A percentile compares a stretch with the other conserved stretches of the same genome.
phyloP scores from a whole-genome alignment of 2,329 filamentous ascomycete species.

The Colletotrichum gloeosporioides region DNA sequence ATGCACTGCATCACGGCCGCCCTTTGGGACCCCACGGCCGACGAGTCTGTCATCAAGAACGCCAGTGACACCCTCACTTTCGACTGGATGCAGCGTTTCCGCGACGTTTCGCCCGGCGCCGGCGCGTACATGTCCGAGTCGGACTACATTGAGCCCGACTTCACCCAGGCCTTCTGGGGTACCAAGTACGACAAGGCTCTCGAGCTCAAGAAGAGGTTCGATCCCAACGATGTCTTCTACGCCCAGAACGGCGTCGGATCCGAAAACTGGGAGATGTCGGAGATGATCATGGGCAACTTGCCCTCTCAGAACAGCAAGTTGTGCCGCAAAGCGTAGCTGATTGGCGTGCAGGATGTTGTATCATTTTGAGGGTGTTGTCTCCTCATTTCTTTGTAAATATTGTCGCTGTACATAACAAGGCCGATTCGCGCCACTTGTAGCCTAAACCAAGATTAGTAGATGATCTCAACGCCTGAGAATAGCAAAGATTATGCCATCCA shows the following conservation, averaged over 20 bases:
- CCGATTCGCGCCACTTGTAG: background rate
- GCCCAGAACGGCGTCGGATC: constrained; percentile 22
- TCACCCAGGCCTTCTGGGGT: constrained; percentile 25
- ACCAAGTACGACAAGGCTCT: constrained; percentile 19
- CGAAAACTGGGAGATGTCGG: constrained; percentile 22
- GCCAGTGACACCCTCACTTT: constrained; percentile 32
- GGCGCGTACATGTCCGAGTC: constrained; percentile 28
- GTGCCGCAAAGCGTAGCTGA: constrained; percentile 13
- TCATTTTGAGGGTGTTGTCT: background rate
- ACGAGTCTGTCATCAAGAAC: constrained; percentile 32
- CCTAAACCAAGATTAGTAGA: background rate
- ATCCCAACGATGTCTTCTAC: constrained; percentile 23
- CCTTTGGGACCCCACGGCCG: constrained; percentile 33
- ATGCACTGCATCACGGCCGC: constrained; percentile 37
- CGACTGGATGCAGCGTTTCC: constrained; percentile 39
- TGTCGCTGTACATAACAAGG: background rate
- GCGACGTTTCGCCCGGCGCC: constrained; percentile 25
- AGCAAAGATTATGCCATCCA: background rate
- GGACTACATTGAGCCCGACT: constrained; percentile 27
- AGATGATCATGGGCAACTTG: constrained; percentile 22
- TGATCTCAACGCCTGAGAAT: background rate
- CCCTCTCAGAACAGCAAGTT: constrained; percentile 27
- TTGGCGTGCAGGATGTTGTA: background rate
- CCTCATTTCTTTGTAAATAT: constrained; percentile 9
- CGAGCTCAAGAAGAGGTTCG: constrained; percentile 22